A percentile compares a stretch with the other conserved stretches of the same genome.
Evolutionary conservation across 2,329 filamentous ascomycete genomes (phyloP).

Genomic region (Zalaria sp.): DNA sequence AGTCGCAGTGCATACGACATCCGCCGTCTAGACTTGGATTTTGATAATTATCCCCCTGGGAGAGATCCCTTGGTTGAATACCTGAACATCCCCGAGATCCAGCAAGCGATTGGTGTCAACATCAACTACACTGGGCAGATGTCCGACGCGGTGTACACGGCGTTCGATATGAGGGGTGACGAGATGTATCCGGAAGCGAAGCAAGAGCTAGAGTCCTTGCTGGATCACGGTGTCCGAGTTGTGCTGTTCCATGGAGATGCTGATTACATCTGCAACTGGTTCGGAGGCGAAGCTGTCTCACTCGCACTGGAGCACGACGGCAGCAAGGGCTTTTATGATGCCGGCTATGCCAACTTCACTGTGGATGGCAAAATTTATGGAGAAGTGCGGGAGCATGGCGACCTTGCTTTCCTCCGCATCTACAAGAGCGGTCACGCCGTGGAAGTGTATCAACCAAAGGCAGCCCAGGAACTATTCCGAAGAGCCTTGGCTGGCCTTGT

Average conservation of each 20-base stretch:
- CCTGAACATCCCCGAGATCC: constrained; percentile 1
- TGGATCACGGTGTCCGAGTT: constrained; percentile 13
- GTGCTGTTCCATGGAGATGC: constrained; percentile 20
- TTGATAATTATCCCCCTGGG: too few species aligned
- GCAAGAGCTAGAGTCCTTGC: not conserved
- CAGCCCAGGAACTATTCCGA: constrained; percentile 1
- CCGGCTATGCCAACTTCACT: constrained; percentile 17
- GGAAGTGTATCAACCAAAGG: constrained; percentile 17
- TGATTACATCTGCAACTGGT: constrained; percentile 28
- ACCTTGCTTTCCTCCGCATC: constrained; percentile 20
- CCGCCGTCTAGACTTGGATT: too few species aligned
- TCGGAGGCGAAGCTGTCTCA: constrained; percentile 23
- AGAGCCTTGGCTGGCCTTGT: constrained; percentile 1
- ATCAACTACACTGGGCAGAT: constrained; percentile 3
- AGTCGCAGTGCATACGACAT: too few species aligned
- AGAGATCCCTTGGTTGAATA: constrained; percentile 1
- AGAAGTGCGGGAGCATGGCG: constrained; percentile 20
- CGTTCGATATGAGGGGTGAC: not conserved
- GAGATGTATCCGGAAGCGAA: constrained; percentile 28
- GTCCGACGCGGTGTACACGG: not conserved
- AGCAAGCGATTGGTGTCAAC: constrained; percentile 5
- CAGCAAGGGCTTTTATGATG: constrained; percentile 11
- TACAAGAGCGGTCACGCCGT: constrained; percentile 21
- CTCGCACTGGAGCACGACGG: constrained; percentile 15
- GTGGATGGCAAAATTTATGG: constrained; percentile 20